Percentiles rank a stretch among this genome's conserved stretches.
These are phyloP conservation scores for Lagenaria siceraria DNA, from an alignment of 306 rosid species.

Conservation along the genomic window DNA sequence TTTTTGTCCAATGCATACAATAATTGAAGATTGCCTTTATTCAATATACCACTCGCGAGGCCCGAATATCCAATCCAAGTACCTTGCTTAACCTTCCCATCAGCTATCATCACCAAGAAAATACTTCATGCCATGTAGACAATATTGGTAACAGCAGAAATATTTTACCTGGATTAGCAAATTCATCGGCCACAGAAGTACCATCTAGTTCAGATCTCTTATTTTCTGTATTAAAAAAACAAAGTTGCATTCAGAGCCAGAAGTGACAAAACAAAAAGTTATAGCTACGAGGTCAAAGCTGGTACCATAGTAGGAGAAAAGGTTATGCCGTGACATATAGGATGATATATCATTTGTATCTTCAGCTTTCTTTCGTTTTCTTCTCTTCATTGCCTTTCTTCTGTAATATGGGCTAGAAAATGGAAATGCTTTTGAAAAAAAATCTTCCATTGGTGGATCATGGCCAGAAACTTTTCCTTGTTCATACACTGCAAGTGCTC, in stretches of 20 bases:
- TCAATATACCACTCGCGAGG: neutral
- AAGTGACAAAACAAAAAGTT: slow-evolving; percentile 10
- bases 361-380: slow-evolving; percentile 56
- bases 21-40: neutral
- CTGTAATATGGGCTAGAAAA: slow-evolving; percentile 24
- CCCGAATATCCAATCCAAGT: neutral
- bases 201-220: slow-evolving; percentile 63
- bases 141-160: slow-evolving; percentile 7
- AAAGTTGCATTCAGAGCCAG: neutral
- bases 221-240: slow-evolving; percentile 37
- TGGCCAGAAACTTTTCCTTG: slow-evolving; percentile 23
- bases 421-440: slow-evolving; percentile 38
- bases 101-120: neutral
- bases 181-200: slow-evolving; percentile 39
- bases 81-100: neutral
- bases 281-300: neutral
- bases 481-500: slow-evolving; percentile 38
- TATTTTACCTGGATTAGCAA: slow-evolving; percentile 52
- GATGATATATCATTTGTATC: slow-evolving; percentile 30
- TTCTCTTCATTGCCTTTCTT: slow-evolving; percentile 51
- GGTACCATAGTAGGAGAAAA: slow-evolving; percentile 59
- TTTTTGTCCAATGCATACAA: neutral
- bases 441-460: slow-evolving; percentile 26
- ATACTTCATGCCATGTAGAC: slow-evolving; percentile 7
- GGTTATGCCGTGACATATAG: slow-evolving; percentile 41